Evolutionary conservation across 2,329 filamentous ascomycete species (phyloP), one percentile per base, ranked within the genome.

Genomic region (Monosporascus sp.): DNA sequence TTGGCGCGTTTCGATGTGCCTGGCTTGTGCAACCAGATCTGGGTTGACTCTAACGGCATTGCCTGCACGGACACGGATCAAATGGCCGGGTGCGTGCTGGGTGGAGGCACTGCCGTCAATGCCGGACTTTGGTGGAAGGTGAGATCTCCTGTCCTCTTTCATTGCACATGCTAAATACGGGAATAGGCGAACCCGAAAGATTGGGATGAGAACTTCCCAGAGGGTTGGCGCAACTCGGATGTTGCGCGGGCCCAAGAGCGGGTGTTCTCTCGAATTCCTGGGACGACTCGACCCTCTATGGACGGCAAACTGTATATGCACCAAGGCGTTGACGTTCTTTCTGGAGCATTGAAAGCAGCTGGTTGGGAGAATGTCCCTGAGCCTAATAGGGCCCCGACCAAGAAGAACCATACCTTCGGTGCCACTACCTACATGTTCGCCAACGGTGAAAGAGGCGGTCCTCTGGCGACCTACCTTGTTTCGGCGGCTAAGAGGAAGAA

Each of bases 11-110:
- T 89, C 62, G 87, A 89, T 63, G 80, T 89, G 9, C 86, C 86
- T 1, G 85, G 85, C 53, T 78, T 89, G 55, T 88, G 84, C 69
- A 89, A 89, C 66, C 76, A 88, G 68, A 87, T 89, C 61, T 87
- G 84, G 80, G 72, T 76, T 7, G 79, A 87, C 63, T 83, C 81
- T 14, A 73, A 75, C 5, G 85, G 83, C 37, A 83, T 88, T 58
- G 81, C 82, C 45, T 90, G 87, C 69, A 77, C 76, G 5, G 86
- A 89, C 67, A 84, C 82, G 11, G 85, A 86, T 58, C 82, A 87
- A 62, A 88, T 88, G 84, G 84, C 85, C n/a, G 87, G 85, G 14
- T 89, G 87, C 59, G 76, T 89, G 41, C 78, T 89, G 7, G 87
- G 87, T 50, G 87, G 87, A 54, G 82, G 83, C 7, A 80, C 82